These are phyloP conservation scores for Blastobotrys mokoenaii DNA, from an alignment of 805 yeast species.

Conservation along the genomic window DNA sequence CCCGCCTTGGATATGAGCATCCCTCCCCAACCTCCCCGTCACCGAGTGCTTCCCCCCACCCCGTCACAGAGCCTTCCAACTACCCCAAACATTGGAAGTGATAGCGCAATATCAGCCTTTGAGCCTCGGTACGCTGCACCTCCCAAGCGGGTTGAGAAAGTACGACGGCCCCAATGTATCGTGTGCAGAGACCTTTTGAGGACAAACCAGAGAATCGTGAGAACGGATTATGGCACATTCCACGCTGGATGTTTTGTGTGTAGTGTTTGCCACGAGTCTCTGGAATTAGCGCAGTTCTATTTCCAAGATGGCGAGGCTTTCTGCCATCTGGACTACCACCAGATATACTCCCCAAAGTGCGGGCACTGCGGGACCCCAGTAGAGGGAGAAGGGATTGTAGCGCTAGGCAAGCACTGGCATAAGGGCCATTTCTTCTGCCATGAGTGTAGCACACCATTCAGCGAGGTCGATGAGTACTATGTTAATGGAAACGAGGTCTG, in stretches of 20 bases:
- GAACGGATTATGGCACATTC: conserved; percentile 18
- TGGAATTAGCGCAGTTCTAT: conserved; percentile 21
- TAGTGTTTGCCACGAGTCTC: conserved; percentile 13
- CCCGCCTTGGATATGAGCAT: too few relatives aligned
- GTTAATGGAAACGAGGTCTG: conserved; percentile 17
- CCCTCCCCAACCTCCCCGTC: too few relatives aligned
- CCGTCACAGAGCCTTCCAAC: too few relatives aligned
- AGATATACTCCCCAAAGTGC: conserved; percentile 25
- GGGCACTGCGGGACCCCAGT: conserved; percentile 25
- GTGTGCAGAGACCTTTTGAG: conserved; percentile 27
- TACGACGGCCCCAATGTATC: background rate
- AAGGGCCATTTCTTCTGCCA: conserved; percentile 27
- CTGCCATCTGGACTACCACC: conserved; percentile 28
- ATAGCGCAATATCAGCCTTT: background rate
- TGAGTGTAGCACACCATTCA: conserved; percentile 23
- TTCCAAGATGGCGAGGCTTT: conserved; percentile 17
- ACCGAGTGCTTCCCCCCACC: too few relatives aligned
- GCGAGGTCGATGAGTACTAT: conserved; percentile 16
- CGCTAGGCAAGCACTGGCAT: conserved; percentile 24
- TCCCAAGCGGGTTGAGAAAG: background rate
- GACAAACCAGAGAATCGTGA: conserved; percentile 16
- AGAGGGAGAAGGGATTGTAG: conserved; percentile 23
- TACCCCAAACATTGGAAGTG: background rate
- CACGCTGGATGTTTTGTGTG: conserved; percentile 21
- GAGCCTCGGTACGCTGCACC: background rate